Percentiles rank a stretch among this genome's conserved stretches.
Conservation (phyloP, 1,284 basidiomycete species). For the Bjerkandera adusta region DNA sequence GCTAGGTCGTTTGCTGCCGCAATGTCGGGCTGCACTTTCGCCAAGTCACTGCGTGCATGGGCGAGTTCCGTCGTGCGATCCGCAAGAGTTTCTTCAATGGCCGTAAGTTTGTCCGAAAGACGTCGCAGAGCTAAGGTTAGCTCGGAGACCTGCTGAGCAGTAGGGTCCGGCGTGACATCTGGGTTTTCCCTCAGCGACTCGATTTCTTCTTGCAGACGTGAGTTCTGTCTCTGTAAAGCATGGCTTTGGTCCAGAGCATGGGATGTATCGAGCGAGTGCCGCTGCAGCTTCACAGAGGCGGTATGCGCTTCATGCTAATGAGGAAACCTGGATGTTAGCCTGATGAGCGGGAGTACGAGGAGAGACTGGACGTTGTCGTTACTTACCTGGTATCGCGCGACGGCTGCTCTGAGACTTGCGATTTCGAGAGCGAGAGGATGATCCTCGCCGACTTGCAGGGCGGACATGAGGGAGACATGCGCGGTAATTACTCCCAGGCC, state of each 20-base stretch:
- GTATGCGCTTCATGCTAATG: slow-evolving; percentile 64
- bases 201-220: slow-evolving; percentile 50
- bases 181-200: slow-evolving; percentile 48
- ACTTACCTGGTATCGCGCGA: slow-evolving; percentile 64
- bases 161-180: slow-evolving; percentile 41
- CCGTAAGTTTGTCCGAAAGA: slow-evolving; percentile 63
- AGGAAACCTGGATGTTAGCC: slow-evolving; percentile 26
- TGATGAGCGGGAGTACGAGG: slow-evolving; percentile 24
- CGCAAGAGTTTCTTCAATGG: slow-evolving; percentile 53
- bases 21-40: slow-evolving; percentile 40
- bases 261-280: slow-evolving; percentile 52
- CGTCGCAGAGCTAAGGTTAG: slow-evolving; percentile 63
- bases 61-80: slow-evolving; percentile 48
- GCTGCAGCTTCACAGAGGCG: slow-evolving; percentile 63
- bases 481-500: neutral
- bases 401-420: slow-evolving; percentile 57
- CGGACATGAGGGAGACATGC: slow-evolving; percentile 13
- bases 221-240: slow-evolving; percentile 56
- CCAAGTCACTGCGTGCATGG: slow-evolving; percentile 39
- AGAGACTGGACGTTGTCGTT: slow-evolving; percentile 14
- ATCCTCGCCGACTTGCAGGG: slow-evolving; percentile 38
- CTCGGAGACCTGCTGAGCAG: slow-evolving; percentile 53
- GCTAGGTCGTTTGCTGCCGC: slow-evolving; percentile 53
- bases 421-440: slow-evolving; percentile 71
- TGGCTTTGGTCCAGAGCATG: slow-evolving; percentile 46